Base-by-base conservation (phyloP, 768 basidiomycete species). In the Boletellus ananiceps region DNA sequence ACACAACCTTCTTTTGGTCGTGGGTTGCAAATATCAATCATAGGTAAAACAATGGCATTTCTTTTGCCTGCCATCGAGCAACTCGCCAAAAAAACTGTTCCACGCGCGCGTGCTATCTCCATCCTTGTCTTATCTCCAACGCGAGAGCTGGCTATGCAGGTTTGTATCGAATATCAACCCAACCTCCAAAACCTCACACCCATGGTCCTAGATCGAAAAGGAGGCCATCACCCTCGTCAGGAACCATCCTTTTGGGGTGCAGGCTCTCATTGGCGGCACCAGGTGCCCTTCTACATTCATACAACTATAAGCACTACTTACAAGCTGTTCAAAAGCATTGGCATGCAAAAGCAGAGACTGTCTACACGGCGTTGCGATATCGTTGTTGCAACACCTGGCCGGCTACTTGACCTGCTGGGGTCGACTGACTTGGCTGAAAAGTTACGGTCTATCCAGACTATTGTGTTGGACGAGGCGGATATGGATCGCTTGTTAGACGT, bases 401-500 rank as follows among this genome's bases (percentile, higher is more conserved):
- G 87, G n/a, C 71, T 89, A 47, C 71, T 81, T 52, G 87, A 88
- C 64, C 82, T 86, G 59, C 66, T 88, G 36, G 74, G 78, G 57
- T 80, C 74, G 34, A 64, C 69, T 21, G 44, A 59, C 38, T 62
- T 81, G 44, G 53, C 52, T 9, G 48, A 66, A 32, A 67, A 70
- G 33, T 61, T 84, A 40, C 33, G 54, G 5, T 53, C 63, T 25
- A 64, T 82, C 7, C 64, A 71, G 34, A 70, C 72, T 7, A 53
- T 86, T 56, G 77, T 88, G 2, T 70, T 86, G 54, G 86, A 88
- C 60, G 86, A 88, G 66, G 86, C 86, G 11, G 87, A n/a, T n/a
- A n/a, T n/a, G n/a, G n/a, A 89, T 63, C 71, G 86, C 31, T 64
- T 89, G 14, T 72, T 88, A 16, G 87, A 88, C 58, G 76, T 84